Base-by-base conservation (phyloP, 495 filamentous ascomycete species). In the Penicillium waksmanii region DNA sequence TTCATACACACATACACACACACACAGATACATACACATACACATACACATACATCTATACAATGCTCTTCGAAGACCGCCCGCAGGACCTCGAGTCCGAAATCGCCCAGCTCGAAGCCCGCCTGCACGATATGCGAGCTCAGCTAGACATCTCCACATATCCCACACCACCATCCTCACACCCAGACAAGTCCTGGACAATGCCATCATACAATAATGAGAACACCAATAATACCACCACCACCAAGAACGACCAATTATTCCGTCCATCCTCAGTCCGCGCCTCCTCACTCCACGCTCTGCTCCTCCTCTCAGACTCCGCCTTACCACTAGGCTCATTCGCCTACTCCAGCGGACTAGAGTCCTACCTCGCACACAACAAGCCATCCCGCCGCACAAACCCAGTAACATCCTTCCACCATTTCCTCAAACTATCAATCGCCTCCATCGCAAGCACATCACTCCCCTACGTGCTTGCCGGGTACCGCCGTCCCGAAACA, bases 291-390 rank as follows among this genome's bases (percentile, higher is more conserved):
- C 66, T 70, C 31, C 95, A 97, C 75, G 85, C 91, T 56, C 88
- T 97, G 60, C 87, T 98, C 51, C 85, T 97, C 12, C 89, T 99
- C 65, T 89, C 95, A 35, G 95, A 99, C 81, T 96, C 95, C 8
- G 95, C 95, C 38, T 87, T 99, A 8, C 95, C 95, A 8, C 80
- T 99, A 0, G 96, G 96, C 66, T 96, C 93, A 42, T 99, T 99
- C 77, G 95, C 95, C 60, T 99, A 96, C 83, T 93, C 89, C 79
- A 89, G 84, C 63, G 93, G 94, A 0, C 84, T 99, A 34, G 95
- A 99, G 71, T 97, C 93, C 51, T 97, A 92, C 73, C 86, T 97
- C 27, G 89, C 91, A 2, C 95, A 98, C 78, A 84, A 87, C 53
- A 80, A 75, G 38, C 77, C 82, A 12, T 38, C 15, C 35, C 65